Evolutionary conservation across 2,329 filamentous ascomycete genomes (phyloP).

Genomic region (Cladophialophora carrionii): DNA sequence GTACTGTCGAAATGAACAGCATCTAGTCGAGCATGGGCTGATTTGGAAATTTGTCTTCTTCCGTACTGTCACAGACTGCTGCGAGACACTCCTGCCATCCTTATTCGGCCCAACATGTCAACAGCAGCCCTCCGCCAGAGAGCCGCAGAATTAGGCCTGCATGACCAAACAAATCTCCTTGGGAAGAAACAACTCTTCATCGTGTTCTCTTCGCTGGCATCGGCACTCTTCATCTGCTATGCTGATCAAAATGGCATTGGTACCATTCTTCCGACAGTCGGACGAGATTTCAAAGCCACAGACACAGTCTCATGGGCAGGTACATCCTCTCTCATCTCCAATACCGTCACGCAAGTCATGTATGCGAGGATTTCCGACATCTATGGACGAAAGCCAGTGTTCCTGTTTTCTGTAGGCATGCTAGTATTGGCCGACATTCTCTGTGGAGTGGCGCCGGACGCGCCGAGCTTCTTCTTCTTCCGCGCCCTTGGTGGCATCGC

Average conservation of each 20-base stretch:
- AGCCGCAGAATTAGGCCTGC: slow-evolving; percentile 17
- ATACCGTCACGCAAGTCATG: slow-evolving; percentile 65
- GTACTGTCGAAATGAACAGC: not conserved
- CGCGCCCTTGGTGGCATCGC: slow-evolving; percentile 63
- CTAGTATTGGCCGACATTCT: slow-evolving; percentile 62
- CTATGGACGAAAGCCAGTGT: slow-evolving; percentile 63
- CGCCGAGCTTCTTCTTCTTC: slow-evolving; percentile 64
- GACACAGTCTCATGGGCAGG: slow-evolving; percentile 23
- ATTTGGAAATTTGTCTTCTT: not conserved
- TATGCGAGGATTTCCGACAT: slow-evolving; percentile 66
- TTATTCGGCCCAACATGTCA: slow-evolving; percentile 5
- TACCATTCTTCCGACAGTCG: slow-evolving; percentile 58
- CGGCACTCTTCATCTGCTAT: slow-evolving; percentile 59
- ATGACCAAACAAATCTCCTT: slow-evolving; percentile 22
- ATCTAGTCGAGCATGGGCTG: not conserved
- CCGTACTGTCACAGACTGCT: not conserved
- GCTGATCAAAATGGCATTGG: slow-evolving; percentile 63
- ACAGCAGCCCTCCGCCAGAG: slow-evolving; percentile 11
- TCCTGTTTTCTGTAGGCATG: slow-evolving; percentile 57
- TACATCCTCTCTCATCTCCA: slow-evolving; percentile 21
- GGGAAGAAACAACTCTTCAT: slow-evolving; percentile 17
- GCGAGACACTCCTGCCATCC: not conserved
- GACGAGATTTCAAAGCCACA: slow-evolving; percentile 51
- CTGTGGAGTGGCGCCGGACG: slow-evolving; percentile 60
- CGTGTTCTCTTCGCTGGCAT: slow-evolving; percentile 58